Evolutionary conservation across 129 eudicot species (phyloP).

Genomic region (Flaveria ramosissima): DNA sequence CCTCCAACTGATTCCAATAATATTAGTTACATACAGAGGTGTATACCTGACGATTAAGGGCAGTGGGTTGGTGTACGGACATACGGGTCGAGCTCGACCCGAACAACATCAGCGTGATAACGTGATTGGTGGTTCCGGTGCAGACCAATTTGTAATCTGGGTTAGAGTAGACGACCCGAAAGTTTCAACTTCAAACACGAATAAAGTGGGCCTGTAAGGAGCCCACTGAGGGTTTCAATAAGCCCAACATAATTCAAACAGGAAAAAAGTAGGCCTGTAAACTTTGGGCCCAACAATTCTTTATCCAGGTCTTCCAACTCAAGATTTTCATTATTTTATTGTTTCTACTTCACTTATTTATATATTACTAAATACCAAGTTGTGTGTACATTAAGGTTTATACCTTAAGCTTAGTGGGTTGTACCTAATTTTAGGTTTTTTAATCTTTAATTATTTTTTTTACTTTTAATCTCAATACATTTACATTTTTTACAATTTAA

Average conservation of each 20-base stretch:
- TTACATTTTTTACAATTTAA: too few relatives aligned
- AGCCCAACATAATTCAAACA: not conserved
- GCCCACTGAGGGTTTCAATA: not conserved
- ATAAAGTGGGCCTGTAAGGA: too few relatives aligned
- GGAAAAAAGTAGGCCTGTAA: not conserved
- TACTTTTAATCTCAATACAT: too few relatives aligned
- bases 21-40: not conserved
- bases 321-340: too few relatives aligned
- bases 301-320: too few relatives aligned
- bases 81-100: conserved; percentile 81
- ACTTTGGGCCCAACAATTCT: not conserved
- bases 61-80: conserved; percentile 55
- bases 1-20: not conserved
- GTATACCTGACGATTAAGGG: conserved; percentile 88
- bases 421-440: too few relatives aligned
- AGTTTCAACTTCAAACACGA: not conserved
- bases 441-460: too few relatives aligned
- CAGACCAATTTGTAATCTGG: conserved; percentile 69
- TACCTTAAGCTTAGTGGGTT: too few relatives aligned
- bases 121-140: conserved; percentile 73
- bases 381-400: too few relatives aligned
- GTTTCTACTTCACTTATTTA: too few relatives aligned
- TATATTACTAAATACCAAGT: too few relatives aligned
- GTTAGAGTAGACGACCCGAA: conserved; percentile 39
- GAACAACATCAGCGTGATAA: conserved; percentile 52